Conservation (phyloP, 208 protist species). For the Leishmania lainsoni region DNA sequence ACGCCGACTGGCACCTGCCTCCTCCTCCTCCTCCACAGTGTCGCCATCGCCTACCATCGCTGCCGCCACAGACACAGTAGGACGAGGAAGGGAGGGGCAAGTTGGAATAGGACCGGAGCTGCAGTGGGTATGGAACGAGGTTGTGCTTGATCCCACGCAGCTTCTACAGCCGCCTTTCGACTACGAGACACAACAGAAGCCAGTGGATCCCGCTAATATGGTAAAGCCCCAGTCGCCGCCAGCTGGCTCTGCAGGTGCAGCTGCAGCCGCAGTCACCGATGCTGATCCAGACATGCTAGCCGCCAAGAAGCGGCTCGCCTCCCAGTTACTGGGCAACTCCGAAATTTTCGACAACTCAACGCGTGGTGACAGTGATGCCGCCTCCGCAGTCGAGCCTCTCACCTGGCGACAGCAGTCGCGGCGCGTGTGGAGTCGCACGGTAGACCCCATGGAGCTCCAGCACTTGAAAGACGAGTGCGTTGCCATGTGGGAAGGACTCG, state of each 20-base stretch:
- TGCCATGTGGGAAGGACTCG: constrained; percentile 4
- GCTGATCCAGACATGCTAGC: neutral
- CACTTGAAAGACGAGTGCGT: constrained; percentile 4
- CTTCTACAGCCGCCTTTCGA: neutral
- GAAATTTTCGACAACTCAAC: neutral
- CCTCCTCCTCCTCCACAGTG: neutral
- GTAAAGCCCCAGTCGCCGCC: neutral
- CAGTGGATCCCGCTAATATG: neutral
- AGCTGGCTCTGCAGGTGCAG: neutral
- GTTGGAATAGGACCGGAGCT: neutral
- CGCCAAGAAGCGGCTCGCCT: neutral
- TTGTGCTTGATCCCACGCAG: constrained; percentile 15
- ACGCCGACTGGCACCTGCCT: neutral
- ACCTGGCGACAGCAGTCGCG: constrained; percentile 11
- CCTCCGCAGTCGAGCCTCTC: neutral
- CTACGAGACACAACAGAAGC: no score
- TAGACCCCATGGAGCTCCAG: constrained; percentile 11
- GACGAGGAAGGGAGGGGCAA: neutral
- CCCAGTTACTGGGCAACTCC: neutral
- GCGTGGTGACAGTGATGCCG: neutral
- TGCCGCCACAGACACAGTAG: neutral
- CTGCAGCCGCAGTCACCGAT: neutral
- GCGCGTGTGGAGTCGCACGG: constrained; percentile 19
- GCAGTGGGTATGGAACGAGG: constrained; percentile 20
- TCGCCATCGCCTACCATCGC: neutral